Percentiles rank a stretch among this genome's conserved stretches.
Conservation (phyloP, 2,329 filamentous ascomycete genomes). For the Monilinia aucupariae region DNA sequence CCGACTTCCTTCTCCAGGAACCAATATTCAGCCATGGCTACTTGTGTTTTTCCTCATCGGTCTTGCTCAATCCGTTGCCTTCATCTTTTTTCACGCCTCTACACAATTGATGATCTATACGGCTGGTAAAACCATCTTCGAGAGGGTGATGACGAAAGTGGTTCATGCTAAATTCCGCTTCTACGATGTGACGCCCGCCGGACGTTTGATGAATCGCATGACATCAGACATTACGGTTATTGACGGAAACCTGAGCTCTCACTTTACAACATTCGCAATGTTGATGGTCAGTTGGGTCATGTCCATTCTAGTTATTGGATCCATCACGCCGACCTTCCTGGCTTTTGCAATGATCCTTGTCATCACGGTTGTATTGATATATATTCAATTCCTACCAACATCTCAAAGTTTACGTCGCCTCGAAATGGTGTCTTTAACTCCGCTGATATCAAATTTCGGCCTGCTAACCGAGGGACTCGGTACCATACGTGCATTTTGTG, state of each 20-base stretch:
- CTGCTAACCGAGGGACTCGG: slow-evolving; percentile 79
- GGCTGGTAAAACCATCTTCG: slow-evolving; percentile 71
- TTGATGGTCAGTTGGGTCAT: slow-evolving; percentile 65
- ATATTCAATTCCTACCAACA: slow-evolving; percentile 70
- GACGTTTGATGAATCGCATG: slow-evolving; percentile 84
- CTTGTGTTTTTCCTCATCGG: slow-evolving; percentile 64
- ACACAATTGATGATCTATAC: slow-evolving; percentile 74
- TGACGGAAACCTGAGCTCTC: slow-evolving; percentile 75
- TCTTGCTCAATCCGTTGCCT: slow-evolving; percentile 52
- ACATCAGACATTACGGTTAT: slow-evolving; percentile 87
- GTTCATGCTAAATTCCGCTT: slow-evolving; percentile 80
- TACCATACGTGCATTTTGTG: slow-evolving; percentile 78
- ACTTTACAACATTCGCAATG: slow-evolving; percentile 67
- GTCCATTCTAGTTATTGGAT: slow-evolving; percentile 71
- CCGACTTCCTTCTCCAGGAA: slow-evolving; percentile 58
- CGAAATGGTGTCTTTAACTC: slow-evolving; percentile 84
- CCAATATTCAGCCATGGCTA: slow-evolving; percentile 70
- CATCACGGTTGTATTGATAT: slow-evolving; percentile 64
- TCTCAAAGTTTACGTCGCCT: slow-evolving; percentile 78
- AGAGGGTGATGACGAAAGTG: slow-evolving; percentile 64
- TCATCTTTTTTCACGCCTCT: slow-evolving; percentile 57
- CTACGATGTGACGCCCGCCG: slow-evolving; percentile 85
- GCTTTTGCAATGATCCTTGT: slow-evolving; percentile 65
- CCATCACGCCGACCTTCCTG: slow-evolving; percentile 72
- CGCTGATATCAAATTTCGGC: slow-evolving; percentile 88